Base-by-base conservation (phyloP, 768 basidiomycete species). In the Phlegmacium glaucopus region DNA sequence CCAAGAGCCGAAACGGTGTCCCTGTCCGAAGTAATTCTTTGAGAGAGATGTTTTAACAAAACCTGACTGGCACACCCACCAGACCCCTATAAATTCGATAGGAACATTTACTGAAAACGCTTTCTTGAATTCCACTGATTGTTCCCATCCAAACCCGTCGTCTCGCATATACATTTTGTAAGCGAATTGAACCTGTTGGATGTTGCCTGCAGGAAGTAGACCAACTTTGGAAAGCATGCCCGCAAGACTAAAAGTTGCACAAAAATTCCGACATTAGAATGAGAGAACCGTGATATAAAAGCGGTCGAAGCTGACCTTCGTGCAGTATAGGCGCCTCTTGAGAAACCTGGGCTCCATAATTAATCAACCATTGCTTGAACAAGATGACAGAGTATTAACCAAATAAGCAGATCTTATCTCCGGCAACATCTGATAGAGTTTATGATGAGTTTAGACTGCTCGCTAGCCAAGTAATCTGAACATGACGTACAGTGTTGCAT, bases 1-100 rank as follows among this genome's bases (percentile, higher is more conserved):
- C 82, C 82, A 11, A 85, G 81, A 0, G 82, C 77, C 75, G 5
- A 87, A n/a, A n/a, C 83, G 1, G 82, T 85, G 53, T 87, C 84
- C 81, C 83, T 85, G 27, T 13, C 13, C 38, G 5, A 28, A n/a
- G 17, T 11, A 34, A 25, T 36, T 26, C 13, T 6, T 16, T 17
- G 17, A 13, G 1, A n/a, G n/a, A n/a, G 25, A 1, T 41, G n/a
- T 8, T 9, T 18, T 16, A 22, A 27, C 45, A 1, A n/a, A 35
- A 22, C 4, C n/a, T 6, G 12, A 26, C 39, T 11, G 39, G n/a
- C n/a, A 47, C 22, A 58, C 71, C 11, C 47, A 79, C 79, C 75
- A 80, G 11, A 82, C 76, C 1, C 80, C 82, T 11, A 85, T 50
- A 46, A 83, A 83, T n/a, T 82, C 77, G 25, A 83, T 77, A 2